Percentiles rank a stretch among this genome's conserved stretches.
phyloP scores from a whole-genome alignment of 1,284 basidiomycete species.

The Anthracocystis walkeri region DNA sequence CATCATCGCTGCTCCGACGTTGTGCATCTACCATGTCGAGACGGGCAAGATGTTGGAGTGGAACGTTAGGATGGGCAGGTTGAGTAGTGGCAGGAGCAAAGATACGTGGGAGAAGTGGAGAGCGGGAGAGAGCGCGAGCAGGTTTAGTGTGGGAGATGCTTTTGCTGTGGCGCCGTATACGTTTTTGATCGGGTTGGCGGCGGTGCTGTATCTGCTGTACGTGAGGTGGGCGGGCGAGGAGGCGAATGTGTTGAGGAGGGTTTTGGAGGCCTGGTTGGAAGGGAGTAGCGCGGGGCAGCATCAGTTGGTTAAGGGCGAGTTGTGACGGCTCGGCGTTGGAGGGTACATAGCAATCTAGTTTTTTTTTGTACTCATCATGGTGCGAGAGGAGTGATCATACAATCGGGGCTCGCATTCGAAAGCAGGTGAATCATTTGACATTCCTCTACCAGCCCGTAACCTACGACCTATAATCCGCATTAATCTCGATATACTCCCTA shows the following conservation, averaged over 20 bases:
- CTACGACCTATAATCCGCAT: constrained; percentile 67
- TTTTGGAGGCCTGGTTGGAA: constrained; percentile 19
- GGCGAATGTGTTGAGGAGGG: constrained; percentile 35
- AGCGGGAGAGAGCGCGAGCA: constrained; percentile 57
- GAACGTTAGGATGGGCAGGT: constrained; percentile 59
- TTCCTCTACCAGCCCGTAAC: not conserved
- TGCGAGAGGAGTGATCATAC: no score
- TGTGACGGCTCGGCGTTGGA: constrained; percentile 1
- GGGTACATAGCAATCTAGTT: no score
- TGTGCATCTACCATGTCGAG: constrained; percentile 68
- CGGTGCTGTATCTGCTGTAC: constrained; percentile 45
- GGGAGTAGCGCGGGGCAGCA: not conserved
- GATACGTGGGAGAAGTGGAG: constrained; percentile 66
- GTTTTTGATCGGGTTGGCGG: constrained; percentile 28
- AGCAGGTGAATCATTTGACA: not conserved
- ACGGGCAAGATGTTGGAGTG: constrained; percentile 64
- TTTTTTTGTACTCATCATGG: no score
- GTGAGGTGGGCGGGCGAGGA: constrained; percentile 46
- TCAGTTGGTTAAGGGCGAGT: constrained; percentile 15
- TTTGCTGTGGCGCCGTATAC: constrained; percentile 46
- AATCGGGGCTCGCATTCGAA: no score
- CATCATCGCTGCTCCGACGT: constrained; percentile 68
- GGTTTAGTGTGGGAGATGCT: constrained; percentile 52
- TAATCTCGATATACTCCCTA: constrained; percentile 68
- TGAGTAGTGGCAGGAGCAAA: constrained; percentile 18